These are phyloP conservation scores for Penicillium herquei DNA, from an alignment of 495 filamentous ascomycete genomes.

Conservation along the genomic window DNA sequence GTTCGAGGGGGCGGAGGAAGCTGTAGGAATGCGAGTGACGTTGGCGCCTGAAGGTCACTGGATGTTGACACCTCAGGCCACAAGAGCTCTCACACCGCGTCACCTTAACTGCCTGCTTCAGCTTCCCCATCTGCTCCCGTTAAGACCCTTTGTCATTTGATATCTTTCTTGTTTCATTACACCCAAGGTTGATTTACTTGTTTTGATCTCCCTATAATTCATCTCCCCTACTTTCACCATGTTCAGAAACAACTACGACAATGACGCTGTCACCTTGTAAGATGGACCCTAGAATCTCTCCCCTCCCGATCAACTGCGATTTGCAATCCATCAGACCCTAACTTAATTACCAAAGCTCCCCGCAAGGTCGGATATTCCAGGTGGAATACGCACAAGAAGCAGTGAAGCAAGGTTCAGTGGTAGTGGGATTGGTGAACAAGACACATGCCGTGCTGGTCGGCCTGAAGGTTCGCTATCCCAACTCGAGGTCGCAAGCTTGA, in stretches of 20 bases:
- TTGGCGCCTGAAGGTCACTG: conserved; percentile 36
- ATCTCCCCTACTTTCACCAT: conserved; percentile 49
- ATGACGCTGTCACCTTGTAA: conserved; percentile 99
- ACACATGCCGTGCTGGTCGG: conserved; percentile 95
- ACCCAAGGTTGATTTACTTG: conserved; percentile 6
- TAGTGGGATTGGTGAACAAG: conserved; percentile 95
- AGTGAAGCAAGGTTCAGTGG: conserved; percentile 98
- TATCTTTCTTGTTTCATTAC: conserved; percentile 18
- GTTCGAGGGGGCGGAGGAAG: conserved; percentile 12
- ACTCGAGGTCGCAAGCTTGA: conserved; percentile 1
- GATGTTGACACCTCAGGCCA: conserved; percentile 37
- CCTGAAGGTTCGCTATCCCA: conserved; percentile 69
- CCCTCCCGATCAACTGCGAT: conserved; percentile 26
- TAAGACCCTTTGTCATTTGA: conserved; percentile 14
- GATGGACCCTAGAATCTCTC: conserved; percentile 16
- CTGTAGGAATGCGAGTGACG: conserved; percentile 30
- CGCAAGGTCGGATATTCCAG: conserved; percentile 98
- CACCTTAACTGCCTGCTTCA: conserved; percentile 32
- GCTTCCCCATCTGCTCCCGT: conserved; percentile 24
- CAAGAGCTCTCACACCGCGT: conserved; percentile 37
- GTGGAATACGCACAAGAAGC: conserved; percentile 99
- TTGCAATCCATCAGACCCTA: conserved; percentile 19
- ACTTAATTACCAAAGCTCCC: conserved; percentile 63
- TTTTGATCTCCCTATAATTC: conserved; percentile 9
- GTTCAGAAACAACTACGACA: conserved; percentile 99